Conservation (phyloP, 1,284 basidiomycete genomes). For the Fomitopsis pinicola region DNA sequence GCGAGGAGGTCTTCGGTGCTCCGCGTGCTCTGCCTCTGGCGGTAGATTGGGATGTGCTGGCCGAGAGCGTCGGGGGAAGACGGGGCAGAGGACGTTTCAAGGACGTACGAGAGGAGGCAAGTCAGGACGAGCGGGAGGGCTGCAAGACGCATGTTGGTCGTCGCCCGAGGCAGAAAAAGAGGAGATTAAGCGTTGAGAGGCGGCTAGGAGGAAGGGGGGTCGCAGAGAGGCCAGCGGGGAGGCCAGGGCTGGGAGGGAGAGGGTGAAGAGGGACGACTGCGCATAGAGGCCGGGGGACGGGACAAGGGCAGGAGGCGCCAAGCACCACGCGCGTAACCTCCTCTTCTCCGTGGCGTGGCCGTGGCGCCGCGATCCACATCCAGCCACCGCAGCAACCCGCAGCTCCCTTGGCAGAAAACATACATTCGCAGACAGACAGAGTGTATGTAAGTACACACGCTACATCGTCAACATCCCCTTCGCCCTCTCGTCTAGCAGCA, state of each 20-base stretch:
- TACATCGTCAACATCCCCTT: slow-evolving; percentile 9
- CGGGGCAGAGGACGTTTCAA: slow-evolving; percentile 22
- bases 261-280: background rate
- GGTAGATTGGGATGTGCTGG: slow-evolving; percentile 17
- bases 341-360: too few relatives aligned
- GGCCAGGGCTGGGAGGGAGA: background rate
- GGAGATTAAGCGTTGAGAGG: background rate
- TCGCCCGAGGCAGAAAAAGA: background rate
- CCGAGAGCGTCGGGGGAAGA: slow-evolving; percentile 9
- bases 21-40: slow-evolving; percentile 10
- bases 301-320: background rate
- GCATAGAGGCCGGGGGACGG: background rate
- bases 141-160: slow-evolving; percentile 15
- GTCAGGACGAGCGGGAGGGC: slow-evolving; percentile 20
- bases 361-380: background rate
- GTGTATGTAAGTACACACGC: background rate
- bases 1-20: slow-evolving; percentile 15
- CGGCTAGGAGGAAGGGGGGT: background rate
- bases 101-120: slow-evolving; percentile 15
- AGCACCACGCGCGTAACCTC: too few relatives aligned
- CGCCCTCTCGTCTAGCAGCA: slow-evolving; percentile 15
- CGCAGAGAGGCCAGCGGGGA: background rate
- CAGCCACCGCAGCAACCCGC: too few relatives aligned
- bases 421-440: too few relatives aligned
- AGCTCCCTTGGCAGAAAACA: too few relatives aligned